Evolutionary conservation across 495 filamentous ascomycete genomes (phyloP).

Genomic region (Podospora appendiculata): DNA sequence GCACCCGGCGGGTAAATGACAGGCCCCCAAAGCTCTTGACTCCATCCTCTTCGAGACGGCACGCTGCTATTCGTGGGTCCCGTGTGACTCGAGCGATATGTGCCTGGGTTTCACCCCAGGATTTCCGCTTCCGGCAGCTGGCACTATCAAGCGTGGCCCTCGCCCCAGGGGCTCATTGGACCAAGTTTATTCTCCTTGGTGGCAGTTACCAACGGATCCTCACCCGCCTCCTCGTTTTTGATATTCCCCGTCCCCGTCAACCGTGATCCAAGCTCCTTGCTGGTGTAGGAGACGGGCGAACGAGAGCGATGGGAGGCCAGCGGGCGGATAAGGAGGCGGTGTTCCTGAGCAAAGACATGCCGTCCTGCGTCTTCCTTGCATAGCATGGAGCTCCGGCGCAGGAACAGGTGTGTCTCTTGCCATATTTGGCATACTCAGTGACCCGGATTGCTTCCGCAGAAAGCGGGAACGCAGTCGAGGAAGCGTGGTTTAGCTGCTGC

Average conservation of each 20-base stretch:
- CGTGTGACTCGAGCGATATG: neutral
- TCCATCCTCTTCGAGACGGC: neutral
- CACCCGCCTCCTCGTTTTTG: constrained; percentile 2
- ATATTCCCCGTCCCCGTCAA: neutral
- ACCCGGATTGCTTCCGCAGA: constrained; percentile 13
- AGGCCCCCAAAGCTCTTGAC: neutral
- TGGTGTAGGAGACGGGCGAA: neutral
- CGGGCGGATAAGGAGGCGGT: constrained; percentile 3
- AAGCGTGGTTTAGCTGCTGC: neutral
- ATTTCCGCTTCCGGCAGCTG: constrained; percentile 2
- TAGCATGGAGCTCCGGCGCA: constrained; percentile 15
- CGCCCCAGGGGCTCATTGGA: constrained; percentile 1
- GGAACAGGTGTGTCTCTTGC: constrained; percentile 11
- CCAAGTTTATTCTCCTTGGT: neutral
- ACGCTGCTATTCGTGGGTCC: constrained; percentile 1
- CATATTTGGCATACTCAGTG: constrained; percentile 12
- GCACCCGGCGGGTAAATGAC: constrained; percentile 14
- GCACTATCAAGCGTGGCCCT: neutral
- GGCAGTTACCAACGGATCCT: neutral
- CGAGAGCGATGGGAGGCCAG: neutral
- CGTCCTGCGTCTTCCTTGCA: constrained; percentile 11
- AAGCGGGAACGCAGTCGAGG: neutral
- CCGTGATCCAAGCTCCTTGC: constrained; percentile 9
- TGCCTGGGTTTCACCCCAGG: constrained; percentile 3
- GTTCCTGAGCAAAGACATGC: constrained; percentile 8